Evolutionary conservation across 208 protist genomes (phyloP).

Genomic region (Trypanosoma theileri): DNA sequence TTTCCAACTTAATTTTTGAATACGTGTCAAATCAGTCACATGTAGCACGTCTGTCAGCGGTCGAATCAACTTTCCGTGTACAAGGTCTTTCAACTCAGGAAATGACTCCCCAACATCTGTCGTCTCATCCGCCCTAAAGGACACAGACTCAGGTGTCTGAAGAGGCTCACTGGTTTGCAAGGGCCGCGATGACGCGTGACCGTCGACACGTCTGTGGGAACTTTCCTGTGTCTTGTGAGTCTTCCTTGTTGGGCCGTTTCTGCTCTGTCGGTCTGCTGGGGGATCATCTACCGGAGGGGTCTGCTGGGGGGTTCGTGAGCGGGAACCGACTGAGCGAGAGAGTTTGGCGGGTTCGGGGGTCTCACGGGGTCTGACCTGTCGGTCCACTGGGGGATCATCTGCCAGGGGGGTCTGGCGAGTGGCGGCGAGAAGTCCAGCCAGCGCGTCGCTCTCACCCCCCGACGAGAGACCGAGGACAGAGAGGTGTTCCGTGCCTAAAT

Average conservation of each 20-base stretch:
- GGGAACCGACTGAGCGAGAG: too few species aligned
- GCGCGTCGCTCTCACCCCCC: conserved; percentile 40
- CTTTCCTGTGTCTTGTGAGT: too few species aligned
- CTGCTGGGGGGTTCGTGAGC: too few species aligned
- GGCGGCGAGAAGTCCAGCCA: conserved; percentile 32
- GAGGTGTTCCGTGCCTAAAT: conserved; percentile 22
- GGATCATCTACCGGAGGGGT: too few species aligned
- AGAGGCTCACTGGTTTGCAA: not conserved
- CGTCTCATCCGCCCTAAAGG: conserved; percentile 52
- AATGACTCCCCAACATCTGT: conserved; percentile 39
- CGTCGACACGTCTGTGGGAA: too few species aligned
- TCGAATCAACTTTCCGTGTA: conserved; percentile 72
- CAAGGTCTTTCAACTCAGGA: conserved; percentile 47
- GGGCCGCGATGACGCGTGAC: too few species aligned
- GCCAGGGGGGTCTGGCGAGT: not conserved
- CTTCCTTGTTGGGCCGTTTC: too few species aligned
- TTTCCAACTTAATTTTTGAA: conserved; percentile 35
- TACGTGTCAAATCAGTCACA: conserved; percentile 42
- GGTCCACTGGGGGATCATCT: not conserved
- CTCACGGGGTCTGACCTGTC: not conserved
- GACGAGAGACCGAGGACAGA: conserved; percentile 53
- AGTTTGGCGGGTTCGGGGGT: not conserved
- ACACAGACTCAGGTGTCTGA: conserved; percentile 8
- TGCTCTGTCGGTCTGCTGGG: too few species aligned
- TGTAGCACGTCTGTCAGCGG: conserved; percentile 61